Conservation (phyloP, 257 asterid species). For the Fraxinus cuspidata region DNA sequence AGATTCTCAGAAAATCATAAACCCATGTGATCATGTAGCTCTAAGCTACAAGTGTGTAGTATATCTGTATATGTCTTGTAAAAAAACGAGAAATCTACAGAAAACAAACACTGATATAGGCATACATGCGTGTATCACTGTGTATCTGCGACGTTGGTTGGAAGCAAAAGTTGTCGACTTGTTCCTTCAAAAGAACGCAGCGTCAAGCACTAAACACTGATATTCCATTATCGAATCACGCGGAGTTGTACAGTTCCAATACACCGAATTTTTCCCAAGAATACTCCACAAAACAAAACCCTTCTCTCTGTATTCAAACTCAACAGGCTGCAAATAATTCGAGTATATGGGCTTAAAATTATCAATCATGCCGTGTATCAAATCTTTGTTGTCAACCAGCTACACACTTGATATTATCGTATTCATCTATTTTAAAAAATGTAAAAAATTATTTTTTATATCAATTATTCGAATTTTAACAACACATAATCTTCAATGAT, state of each 20-base stretch:
- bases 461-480: too few relatives aligned
- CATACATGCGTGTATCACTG: neutral
- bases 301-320: constrained; percentile 12
- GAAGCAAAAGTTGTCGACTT: constrained; percentile 41
- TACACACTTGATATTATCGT: too few relatives aligned
- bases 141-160: constrained; percentile 34
- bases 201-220: constrained; percentile 74
- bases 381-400: too few relatives aligned
- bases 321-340: constrained; percentile 22
- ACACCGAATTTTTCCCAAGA: constrained; percentile 26
- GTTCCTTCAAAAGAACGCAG: constrained; percentile 62
- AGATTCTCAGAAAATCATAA: constrained; percentile 25
- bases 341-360: constrained; percentile 1
- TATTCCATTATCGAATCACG: constrained; percentile 53
- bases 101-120: constrained; percentile 32
- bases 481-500: too few relatives aligned
- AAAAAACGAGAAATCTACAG: constrained; percentile 30
- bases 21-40: constrained; percentile 10
- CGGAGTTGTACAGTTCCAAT: constrained; percentile 3
- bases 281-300: constrained; percentile 5
- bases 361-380: too few relatives aligned
- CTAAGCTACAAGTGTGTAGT: constrained; percentile 15
- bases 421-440: too few relatives aligned
- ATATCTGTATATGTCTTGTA: constrained; percentile 18
- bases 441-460: too few relatives aligned